Percentiles rank a stretch among this genome's conserved stretches.
These are phyloP conservation scores for Phellinidium pouzarii DNA, from an alignment of 1,284 basidiomycete species.

Conservation along the genomic window DNA sequence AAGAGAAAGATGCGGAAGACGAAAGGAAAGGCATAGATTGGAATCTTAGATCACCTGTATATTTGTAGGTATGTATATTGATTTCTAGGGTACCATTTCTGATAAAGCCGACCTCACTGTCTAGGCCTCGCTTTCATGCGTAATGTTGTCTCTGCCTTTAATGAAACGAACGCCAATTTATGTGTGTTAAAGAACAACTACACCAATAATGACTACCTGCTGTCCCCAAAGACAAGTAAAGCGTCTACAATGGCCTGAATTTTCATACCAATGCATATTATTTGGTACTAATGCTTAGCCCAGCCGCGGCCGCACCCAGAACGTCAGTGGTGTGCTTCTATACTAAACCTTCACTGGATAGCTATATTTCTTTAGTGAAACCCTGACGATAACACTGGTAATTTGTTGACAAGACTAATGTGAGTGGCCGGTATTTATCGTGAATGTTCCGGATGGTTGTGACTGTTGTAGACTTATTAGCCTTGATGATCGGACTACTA, in stretches of 20 bases:
- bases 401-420: no score
- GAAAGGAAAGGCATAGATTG: conserved; percentile 11
- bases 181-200: no score
- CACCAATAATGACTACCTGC: no score
- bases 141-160: neutral
- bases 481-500: neutral
- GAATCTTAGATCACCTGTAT: neutral
- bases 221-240: no score
- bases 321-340: neutral
- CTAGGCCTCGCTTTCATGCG: neutral
- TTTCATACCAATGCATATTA: neutral
- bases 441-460: no score
- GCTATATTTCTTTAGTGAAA: no score
- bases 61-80: neutral
- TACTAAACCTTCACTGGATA: neutral
- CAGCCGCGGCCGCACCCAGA: neutral
- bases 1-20: conserved; percentile 24
- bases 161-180: no score
- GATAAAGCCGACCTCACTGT: neutral
- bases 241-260: neutral
- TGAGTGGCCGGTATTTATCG: neutral
- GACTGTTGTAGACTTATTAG: no score
- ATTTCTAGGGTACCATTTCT: neutral
- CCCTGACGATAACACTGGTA: no score
- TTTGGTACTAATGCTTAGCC: neutral